A percentile compares a stretch with the other conserved stretches of the same genome.
These are phyloP conservation scores for rapeseed (Brassica napus) DNA, from an alignment of 345 rosid species.

Conservation along the genomic window Da-Ae NC_063450.1:813501-814000, in stretches of 20 bases:
- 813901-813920: conserved; percentile 90
- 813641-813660: not conserved
- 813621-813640: too few species aligned
- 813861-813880: not conserved
- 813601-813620: not conserved
- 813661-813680: not conserved
- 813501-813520: not conserved
- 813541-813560: not conserved
- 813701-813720: not conserved
- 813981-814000: conserved; percentile 37
- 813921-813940: conserved; percentile 73
- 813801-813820: not conserved
- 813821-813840: conserved; percentile 14
- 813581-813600: not conserved
- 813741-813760: not conserved
- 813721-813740: not conserved
- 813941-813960: conserved; percentile 60
- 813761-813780: not conserved
- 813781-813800: not conserved
- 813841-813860: conserved; percentile 1
- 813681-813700: not conserved
- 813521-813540: not conserved
- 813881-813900: conserved; percentile 64
- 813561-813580: not conserved
- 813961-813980: conserved; percentile 61